Conservation (phyloP, 148 eudicot species). For the Polygonum maritimum region DNA sequence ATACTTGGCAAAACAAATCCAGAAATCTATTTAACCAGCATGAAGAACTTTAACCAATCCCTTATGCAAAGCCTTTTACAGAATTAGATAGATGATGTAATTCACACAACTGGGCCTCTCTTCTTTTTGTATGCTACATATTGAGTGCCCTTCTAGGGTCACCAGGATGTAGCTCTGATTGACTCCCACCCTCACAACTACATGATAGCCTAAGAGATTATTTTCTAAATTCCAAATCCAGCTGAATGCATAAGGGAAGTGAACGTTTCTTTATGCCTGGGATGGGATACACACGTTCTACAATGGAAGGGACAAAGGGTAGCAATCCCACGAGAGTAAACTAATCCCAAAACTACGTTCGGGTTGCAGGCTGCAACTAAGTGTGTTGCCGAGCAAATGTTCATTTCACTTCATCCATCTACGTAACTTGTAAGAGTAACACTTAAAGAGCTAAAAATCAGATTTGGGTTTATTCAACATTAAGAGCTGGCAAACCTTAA, state of each 20-base stretch:
- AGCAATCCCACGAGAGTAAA: too few species aligned
- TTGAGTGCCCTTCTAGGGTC: background rate
- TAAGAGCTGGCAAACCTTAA: background rate
- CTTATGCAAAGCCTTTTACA: background rate
- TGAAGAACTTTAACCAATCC: background rate
- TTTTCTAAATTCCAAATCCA: background rate
- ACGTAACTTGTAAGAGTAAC: background rate
- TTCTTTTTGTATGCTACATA: background rate
- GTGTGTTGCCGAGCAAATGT: background rate
- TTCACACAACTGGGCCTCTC: background rate
- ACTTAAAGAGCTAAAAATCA: background rate
- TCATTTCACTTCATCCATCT: background rate
- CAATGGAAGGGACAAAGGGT: too few species aligned
- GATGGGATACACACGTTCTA: too few species aligned
- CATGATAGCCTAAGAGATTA: too few species aligned
- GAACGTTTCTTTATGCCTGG: too few species aligned
- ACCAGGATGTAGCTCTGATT: background rate
- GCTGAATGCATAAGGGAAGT: too few species aligned
- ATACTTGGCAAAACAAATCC: background rate
- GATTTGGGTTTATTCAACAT: background rate
- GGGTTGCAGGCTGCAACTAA: background rate
- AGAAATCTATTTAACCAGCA: background rate
- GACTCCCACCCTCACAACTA: background rate
- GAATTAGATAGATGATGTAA: background rate
- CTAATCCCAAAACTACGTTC: too few species aligned